Percentiles rank a stretch among this genome's conserved stretches.
Conservation (phyloP, 2,329 filamentous ascomycete genomes). For the Aspergillus terreus region DNA sequence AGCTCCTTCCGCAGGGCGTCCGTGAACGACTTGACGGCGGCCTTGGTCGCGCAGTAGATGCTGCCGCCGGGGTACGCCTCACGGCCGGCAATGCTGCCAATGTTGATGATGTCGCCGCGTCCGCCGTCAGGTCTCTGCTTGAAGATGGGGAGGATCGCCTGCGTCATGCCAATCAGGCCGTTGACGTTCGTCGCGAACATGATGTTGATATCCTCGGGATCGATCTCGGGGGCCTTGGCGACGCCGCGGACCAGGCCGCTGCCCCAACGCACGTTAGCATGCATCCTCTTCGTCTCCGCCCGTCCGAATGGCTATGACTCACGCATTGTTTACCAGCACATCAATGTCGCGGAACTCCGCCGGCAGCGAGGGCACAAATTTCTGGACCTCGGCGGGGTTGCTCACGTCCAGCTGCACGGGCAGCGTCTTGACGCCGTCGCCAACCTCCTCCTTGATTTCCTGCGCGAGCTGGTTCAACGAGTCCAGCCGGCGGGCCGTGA, state of each 20-base stretch:
- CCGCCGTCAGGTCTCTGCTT: slow-evolving; percentile 67
- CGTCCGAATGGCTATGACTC: slow-evolving; percentile 55
- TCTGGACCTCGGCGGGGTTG: slow-evolving; percentile 67
- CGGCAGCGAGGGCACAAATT: slow-evolving; percentile 70
- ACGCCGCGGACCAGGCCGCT: slow-evolving; percentile 88
- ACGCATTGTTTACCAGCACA: slow-evolving; percentile 95
- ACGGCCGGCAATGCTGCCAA: slow-evolving; percentile 86
- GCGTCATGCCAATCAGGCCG: slow-evolving; percentile 93
- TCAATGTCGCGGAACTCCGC: slow-evolving; percentile 81
- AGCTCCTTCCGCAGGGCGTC: slow-evolving; percentile 79
- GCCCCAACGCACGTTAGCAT: slow-evolving; percentile 7
- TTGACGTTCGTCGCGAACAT: slow-evolving; percentile 96
- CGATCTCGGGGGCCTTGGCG: slow-evolving; percentile 79
- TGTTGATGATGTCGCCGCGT: slow-evolving; percentile 89
- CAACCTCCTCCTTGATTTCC: slow-evolving; percentile 73
- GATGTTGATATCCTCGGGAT: slow-evolving; percentile 71
- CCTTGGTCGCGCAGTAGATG: slow-evolving; percentile 93
- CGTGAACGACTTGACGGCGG: slow-evolving; percentile 79
- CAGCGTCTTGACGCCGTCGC: slow-evolving; percentile 74
- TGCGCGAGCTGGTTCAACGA: slow-evolving; percentile 69
- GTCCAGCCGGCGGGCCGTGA: slow-evolving; percentile 85
- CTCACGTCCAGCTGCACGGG: slow-evolving; percentile 85
- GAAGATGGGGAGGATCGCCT: slow-evolving; percentile 81
- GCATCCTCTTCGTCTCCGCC: not conserved
- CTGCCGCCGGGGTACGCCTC: slow-evolving; percentile 80